Evolutionary conservation across 805 yeast genomes (phyloP).

Genomic region (Yarrowia sp.): DNA sequence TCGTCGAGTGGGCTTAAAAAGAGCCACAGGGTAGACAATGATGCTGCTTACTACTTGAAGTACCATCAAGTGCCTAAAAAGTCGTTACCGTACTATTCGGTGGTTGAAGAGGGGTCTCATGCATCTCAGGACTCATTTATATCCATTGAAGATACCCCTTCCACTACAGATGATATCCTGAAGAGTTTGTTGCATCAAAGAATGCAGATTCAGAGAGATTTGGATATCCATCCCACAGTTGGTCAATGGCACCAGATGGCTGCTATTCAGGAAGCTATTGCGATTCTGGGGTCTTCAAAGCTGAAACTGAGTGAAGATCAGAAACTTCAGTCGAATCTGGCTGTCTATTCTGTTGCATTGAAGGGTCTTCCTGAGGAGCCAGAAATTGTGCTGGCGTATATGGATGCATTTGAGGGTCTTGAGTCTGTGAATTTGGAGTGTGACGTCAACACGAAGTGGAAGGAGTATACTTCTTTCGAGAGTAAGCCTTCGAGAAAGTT

Average conservation of each 20-base stretch:
- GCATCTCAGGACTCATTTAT: background rate
- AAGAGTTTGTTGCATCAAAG: background rate
- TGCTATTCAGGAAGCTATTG: conserved; percentile 10
- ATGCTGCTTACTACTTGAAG: conserved; percentile 19
- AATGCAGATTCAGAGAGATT: conserved; percentile 17
- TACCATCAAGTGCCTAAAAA: conserved; percentile 7
- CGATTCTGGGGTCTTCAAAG: conserved; percentile 6
- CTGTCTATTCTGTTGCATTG: conserved; percentile 8
- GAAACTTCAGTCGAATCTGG: conserved; percentile 2
- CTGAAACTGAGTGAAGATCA: conserved; percentile 18
- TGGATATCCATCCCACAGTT: conserved; percentile 9
- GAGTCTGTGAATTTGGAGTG: background rate
- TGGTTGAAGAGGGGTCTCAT: background rate
- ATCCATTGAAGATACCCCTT: conserved; percentile 12
- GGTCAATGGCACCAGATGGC: conserved; percentile 20
- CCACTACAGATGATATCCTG: conserved; percentile 5
- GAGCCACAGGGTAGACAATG: background rate
- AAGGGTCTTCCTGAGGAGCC: conserved; percentile 13
- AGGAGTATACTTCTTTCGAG: background rate
- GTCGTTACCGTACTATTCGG: background rate
- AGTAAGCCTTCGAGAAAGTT: background rate
- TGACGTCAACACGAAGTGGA: conserved; percentile 14
- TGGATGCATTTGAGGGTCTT: conserved; percentile 16
- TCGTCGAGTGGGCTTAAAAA: too few relatives aligned
- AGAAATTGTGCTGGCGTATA: conserved; percentile 13